A percentile compares a stretch with the other conserved stretches of the same genome.
phyloP scores from a whole-genome alignment of 202 grass and related monocot species.

The Eragrostis tef region DNA sequence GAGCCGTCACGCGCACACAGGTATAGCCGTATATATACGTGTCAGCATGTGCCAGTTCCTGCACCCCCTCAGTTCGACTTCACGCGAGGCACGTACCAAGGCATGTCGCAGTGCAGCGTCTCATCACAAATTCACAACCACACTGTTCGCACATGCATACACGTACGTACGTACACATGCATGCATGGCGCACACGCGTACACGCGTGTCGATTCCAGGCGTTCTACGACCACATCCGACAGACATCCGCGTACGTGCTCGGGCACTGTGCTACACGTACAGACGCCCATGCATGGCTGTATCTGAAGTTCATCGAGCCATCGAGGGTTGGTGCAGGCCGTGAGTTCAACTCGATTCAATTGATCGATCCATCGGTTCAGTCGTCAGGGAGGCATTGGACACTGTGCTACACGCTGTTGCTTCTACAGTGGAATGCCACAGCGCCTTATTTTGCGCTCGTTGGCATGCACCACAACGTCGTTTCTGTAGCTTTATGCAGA shows the following conservation, averaged over 20 bases:
- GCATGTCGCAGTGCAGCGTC: background rate
- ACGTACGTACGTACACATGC: background rate
- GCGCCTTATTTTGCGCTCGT: background rate
- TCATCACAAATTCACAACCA: background rate
- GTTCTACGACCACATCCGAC: background rate
- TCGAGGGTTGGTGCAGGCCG: background rate
- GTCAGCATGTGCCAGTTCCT: background rate
- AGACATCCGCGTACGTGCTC: slow-evolving; percentile 33
- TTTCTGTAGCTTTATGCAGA: slow-evolving; percentile 26
- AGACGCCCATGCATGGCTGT: slow-evolving; percentile 5
- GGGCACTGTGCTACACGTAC: background rate
- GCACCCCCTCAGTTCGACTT: background rate
- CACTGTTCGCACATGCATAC: background rate
- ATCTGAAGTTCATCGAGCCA: background rate
- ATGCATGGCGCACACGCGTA: too few species aligned
- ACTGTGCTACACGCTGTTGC: background rate
- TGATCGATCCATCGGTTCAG: background rate
- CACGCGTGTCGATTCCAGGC: background rate
- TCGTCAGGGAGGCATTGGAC: slow-evolving; percentile 17
- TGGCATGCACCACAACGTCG: background rate
- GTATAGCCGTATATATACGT: too few species aligned
- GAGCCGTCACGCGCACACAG: too few species aligned
- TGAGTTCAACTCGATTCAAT: background rate
- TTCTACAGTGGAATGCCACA: slow-evolving; percentile 14
- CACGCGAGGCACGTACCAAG: background rate